Evolutionary conservation across 495 filamentous ascomycete genomes (phyloP).

Genomic region (Penicillium parvum): DNA sequence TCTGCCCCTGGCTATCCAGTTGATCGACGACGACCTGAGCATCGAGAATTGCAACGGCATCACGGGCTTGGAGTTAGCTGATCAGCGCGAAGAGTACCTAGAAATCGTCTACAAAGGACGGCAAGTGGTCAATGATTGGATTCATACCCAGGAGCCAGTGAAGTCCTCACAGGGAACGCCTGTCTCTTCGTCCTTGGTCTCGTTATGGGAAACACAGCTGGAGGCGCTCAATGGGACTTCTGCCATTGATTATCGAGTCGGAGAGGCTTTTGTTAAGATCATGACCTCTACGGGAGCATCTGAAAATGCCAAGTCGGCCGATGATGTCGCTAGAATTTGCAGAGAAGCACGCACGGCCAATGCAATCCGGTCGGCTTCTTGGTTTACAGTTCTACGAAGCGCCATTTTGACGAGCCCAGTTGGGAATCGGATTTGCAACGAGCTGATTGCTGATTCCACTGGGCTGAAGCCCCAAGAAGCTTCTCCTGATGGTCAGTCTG

Average conservation of each 20-base stretch:
- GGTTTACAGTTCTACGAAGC: slow-evolving; percentile 33
- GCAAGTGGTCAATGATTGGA: slow-evolving; percentile 47
- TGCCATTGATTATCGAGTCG: slow-evolving; percentile 35
- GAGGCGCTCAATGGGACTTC: slow-evolving; percentile 28
- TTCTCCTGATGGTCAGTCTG: slow-evolving; percentile 36
- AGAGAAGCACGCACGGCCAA: slow-evolving; percentile 36
- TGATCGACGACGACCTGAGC: slow-evolving; percentile 61
- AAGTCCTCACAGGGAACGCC: slow-evolving; percentile 9
- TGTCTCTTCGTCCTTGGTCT: slow-evolving; percentile 23
- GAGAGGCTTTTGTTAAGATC: slow-evolving; percentile 41
- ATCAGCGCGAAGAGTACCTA: slow-evolving; percentile 55
- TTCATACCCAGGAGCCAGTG: slow-evolving; percentile 25
- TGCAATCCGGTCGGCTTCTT: slow-evolving; percentile 37
- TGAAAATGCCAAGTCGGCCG: slow-evolving; percentile 23
- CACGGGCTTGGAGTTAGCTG: slow-evolving; percentile 41
- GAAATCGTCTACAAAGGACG: slow-evolving; percentile 57
- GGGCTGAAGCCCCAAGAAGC: slow-evolving; percentile 42
- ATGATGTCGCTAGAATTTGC: slow-evolving; percentile 33
- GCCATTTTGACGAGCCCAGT: slow-evolving; percentile 33
- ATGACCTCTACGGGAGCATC: slow-evolving; percentile 27
- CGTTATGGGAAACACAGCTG: slow-evolving; percentile 36
- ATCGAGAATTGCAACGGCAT: slow-evolving; percentile 55
- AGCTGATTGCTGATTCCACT: slow-evolving; percentile 57
- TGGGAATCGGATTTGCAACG: slow-evolving; percentile 50
- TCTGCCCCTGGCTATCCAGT: slow-evolving; percentile 50